phyloP scores from a whole-genome alignment of 2,329 filamentous ascomycete species.

The Kalaharituber pfeilii region DNA sequence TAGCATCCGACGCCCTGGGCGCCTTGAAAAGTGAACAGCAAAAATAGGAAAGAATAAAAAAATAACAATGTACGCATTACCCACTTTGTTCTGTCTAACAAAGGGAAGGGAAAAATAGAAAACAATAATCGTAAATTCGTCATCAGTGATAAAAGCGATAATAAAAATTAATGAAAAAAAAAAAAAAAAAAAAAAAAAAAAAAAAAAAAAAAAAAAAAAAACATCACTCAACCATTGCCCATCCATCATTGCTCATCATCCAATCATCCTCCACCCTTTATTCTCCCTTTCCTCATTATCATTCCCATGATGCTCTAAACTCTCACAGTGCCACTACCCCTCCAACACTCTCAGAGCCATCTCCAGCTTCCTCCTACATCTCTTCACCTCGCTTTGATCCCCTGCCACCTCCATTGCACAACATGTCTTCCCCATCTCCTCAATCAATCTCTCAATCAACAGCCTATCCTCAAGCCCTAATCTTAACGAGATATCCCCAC shows the following conservation, averaged over 20 bases:
- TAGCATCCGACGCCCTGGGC: too few species aligned
- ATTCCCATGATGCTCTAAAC: too few species aligned
- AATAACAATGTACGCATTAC: neutral
- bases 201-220: neutral
- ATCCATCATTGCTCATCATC: neutral
- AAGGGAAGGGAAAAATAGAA: neutral
- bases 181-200: slow-evolving; percentile 3
- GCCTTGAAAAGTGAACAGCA: too few species aligned
- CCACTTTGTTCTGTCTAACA: neutral
- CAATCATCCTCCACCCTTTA: neutral
- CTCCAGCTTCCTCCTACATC: slow-evolving; percentile 11
- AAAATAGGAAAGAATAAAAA: too few species aligned
- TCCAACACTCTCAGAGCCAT: slow-evolving; percentile 12
- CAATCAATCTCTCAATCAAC: slow-evolving; percentile 17
- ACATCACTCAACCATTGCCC: neutral
- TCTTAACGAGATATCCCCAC: slow-evolving; percentile 9
- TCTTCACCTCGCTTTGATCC: slow-evolving; percentile 4
- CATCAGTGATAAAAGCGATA: neutral
- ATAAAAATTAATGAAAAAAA: neutral
- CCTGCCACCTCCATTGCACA: slow-evolving; percentile 15
- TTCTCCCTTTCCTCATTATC: neutral
- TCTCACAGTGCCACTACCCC: too few species aligned
- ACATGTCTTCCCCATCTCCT: slow-evolving; percentile 14
- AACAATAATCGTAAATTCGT: neutral
- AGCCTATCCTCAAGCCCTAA: slow-evolving; percentile 9